Base-by-base conservation (phyloP, 108 stramenopile genomes). In the Tribonema minus region DNA sequence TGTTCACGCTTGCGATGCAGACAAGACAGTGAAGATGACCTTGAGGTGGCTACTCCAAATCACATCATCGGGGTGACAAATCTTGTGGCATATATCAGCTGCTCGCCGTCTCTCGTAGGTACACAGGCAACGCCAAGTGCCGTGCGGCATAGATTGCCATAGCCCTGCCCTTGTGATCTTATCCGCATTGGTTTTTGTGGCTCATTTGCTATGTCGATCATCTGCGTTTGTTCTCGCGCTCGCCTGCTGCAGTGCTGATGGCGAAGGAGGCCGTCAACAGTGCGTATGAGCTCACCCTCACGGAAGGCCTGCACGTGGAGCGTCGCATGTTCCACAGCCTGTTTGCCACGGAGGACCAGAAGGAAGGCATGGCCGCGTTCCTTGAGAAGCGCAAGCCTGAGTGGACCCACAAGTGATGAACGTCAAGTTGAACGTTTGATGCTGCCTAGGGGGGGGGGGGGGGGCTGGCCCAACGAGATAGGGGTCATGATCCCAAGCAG, bases 181-280 rank as follows among this genome's bases (percentile, higher is more conserved):
- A n/a, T n/a, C 20, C 20, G 46, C 46, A 20, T 54, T 54, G 46
- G 15, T 54, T 54, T 9, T 20, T 54, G 46, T 15, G 15, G 46
- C 46, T 54, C 46, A 20, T 15, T 54, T 54, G 20, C 46, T 54
- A 15, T 54, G 46, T 20, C 20, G 20, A n/a, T n/a, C n/a, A n/a
- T n/a, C 46, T 15, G 20, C 46, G 9, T 15, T 54, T 54, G 20
- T 20, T 54, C 15, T 20, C 20, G 46, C 46, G 20, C 46, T 15
- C 46, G 20, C 46, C 9, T 20, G 20, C 46, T 54, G 46, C 46
- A 54, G 84, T 91, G 0, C 73, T 87, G 35, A 92, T 94, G 89
- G 87, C 87, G 62, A 99, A 99, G 87, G 98, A 99, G 72, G 92
- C 96, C 5, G 94, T 97, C 61, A 98, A 98, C 87, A 93, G 94